These are phyloP conservation scores for Fragaria iinumae DNA, from an alignment of 306 rosid genomes.

Conservation along the genomic window DNA sequence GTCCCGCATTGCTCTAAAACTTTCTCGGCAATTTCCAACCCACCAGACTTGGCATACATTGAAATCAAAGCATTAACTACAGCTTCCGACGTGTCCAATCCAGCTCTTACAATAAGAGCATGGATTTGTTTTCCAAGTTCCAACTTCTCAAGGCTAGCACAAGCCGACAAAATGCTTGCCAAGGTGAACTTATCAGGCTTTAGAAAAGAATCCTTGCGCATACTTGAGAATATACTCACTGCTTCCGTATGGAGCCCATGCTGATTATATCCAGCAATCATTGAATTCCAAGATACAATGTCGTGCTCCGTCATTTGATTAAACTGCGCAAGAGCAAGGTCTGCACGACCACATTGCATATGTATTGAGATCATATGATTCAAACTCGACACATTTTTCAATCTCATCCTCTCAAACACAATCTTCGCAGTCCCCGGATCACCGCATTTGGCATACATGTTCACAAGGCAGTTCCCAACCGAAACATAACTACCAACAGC, in stretches of 20 bases:
- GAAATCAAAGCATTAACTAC: constrained; percentile 65
- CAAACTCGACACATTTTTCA: constrained; percentile 61
- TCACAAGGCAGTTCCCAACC: constrained; percentile 71
- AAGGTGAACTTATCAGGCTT: constrained; percentile 77
- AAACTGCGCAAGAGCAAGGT: constrained; percentile 58
- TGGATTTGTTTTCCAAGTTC: constrained; percentile 74
- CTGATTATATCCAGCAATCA: constrained; percentile 64
- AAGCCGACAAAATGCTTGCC: constrained; percentile 75
- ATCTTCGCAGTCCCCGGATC: constrained; percentile 51
- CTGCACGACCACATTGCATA: constrained; percentile 58
- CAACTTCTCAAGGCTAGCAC: constrained; percentile 67
- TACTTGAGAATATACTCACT: constrained; percentile 48
- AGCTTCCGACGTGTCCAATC: constrained; percentile 42
- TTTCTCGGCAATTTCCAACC: constrained; percentile 52
- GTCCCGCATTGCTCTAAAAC: constrained; percentile 43
- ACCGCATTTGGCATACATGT: constrained; percentile 85
- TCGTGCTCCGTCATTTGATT: constrained; percentile 60
- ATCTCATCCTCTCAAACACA: constrained; percentile 66
- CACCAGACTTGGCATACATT: constrained; percentile 81
- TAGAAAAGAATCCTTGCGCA: constrained; percentile 47
- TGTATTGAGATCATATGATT: constrained; percentile 68
- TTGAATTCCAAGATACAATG: constrained; percentile 71
- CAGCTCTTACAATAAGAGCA: constrained; percentile 50
- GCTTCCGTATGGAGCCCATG: constrained; percentile 60
- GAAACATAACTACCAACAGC: constrained; percentile 54